Evolutionary conservation across 2,329 filamentous ascomycete species (phyloP).

Genomic region (Curvularia eragrostidis): DNA sequence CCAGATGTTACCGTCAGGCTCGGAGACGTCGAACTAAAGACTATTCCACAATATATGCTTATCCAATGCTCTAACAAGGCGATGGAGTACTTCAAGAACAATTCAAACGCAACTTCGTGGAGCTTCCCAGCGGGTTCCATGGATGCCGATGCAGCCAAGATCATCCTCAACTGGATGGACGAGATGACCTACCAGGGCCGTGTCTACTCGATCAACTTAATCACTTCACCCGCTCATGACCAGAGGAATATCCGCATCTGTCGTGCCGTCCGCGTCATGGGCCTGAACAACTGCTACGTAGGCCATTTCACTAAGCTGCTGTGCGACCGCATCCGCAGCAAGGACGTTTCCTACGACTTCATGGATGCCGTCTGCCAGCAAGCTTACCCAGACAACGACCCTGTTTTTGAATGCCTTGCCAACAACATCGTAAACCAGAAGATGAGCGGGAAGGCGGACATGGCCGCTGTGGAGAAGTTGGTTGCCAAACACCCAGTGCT

Average conservation of each 20-base stretch:
- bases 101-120: slow-evolving; percentile 23
- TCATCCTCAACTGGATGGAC: slow-evolving; percentile 34
- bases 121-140: slow-evolving; percentile 25
- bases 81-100: slow-evolving; percentile 26
- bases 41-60: slow-evolving; percentile 33
- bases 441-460: background rate
- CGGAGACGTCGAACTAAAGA: slow-evolving; percentile 20
- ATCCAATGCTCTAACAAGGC: slow-evolving; percentile 39
- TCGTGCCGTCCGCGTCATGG: slow-evolving; percentile 33
- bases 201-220: slow-evolving; percentile 34
- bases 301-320: slow-evolving; percentile 40
- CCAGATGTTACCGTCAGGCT: slow-evolving; percentile 29
- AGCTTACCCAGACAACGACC: slow-evolving; percentile 30
- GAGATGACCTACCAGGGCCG: slow-evolving; percentile 30
- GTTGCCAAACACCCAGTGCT: slow-evolving; percentile 14
- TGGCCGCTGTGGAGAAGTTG: slow-evolving; percentile 10
- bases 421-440: slow-evolving; percentile 32
- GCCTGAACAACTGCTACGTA: slow-evolving; percentile 39
- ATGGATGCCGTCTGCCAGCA: slow-evolving; percentile 29
- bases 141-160: slow-evolving; percentile 22
- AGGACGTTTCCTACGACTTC: slow-evolving; percentile 19
- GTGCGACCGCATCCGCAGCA: slow-evolving; percentile 37
- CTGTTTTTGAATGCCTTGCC: slow-evolving; percentile 37
- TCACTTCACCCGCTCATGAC: slow-evolving; percentile 23
- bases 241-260: slow-evolving; percentile 34